A percentile compares a stretch with the other conserved stretches of the same genome.
Conservation (phyloP, 306 rosid genomes). For the Pachyrhizus erosus region DNA sequence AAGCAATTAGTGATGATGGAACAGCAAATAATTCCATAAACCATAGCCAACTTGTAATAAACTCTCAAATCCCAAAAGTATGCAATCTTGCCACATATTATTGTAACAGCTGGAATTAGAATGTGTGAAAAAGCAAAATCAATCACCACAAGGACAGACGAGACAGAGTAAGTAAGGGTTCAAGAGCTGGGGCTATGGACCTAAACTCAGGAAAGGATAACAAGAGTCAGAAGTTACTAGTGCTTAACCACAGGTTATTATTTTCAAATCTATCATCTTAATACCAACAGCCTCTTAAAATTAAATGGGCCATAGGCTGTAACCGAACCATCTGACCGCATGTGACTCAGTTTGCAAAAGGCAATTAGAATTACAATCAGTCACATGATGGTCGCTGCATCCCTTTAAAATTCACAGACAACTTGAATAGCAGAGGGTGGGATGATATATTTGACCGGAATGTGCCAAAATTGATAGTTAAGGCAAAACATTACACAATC, state of each 20-base stretch:
- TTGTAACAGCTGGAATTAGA: slow-evolving; percentile 32
- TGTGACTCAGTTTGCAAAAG: slow-evolving; percentile 15
- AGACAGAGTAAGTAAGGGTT: neutral
- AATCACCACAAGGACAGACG: slow-evolving; percentile 39
- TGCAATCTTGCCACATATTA: neutral
- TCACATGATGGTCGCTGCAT: slow-evolving; percentile 8
- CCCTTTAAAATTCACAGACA: slow-evolving; percentile 10
- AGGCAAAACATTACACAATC: neutral
- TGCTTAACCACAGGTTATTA: neutral
- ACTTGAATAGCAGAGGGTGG: slow-evolving; percentile 14
- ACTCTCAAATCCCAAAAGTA: slow-evolving; percentile 29
- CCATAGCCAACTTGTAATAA: slow-evolving; percentile 8
- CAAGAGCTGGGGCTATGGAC: neutral
- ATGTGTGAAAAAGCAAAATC: slow-evolving; percentile 3
- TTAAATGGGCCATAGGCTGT: neutral
- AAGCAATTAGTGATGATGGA: slow-evolving; percentile 9
- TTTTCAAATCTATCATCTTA: slow-evolving; percentile 1
- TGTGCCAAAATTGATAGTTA: neutral
- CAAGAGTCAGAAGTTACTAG: neutral
- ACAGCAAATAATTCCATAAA: slow-evolving; percentile 26
- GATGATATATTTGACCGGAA: slow-evolving; percentile 6
- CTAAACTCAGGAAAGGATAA: neutral
- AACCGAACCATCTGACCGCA: neutral
- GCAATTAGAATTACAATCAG: slow-evolving; percentile 1
- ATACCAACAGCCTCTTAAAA: neutral